Conservation (phyloP, 2,329 filamentous ascomycete species). For the Plenodomus biglobosus region DNA sequence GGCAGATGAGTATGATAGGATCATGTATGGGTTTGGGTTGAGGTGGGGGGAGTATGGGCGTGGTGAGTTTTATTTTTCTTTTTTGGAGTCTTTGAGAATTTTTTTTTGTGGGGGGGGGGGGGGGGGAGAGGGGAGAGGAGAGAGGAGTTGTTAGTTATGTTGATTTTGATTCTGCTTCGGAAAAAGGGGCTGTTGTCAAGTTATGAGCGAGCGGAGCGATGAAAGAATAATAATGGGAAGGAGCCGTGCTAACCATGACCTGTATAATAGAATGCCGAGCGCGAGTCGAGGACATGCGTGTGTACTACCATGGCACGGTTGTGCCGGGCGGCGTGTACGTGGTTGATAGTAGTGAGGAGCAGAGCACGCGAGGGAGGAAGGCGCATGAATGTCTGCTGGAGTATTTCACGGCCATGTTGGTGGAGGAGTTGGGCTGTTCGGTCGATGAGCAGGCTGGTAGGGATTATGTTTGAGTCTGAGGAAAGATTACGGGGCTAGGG, state of each 20-base stretch:
- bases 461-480: not conserved
- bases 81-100: no score
- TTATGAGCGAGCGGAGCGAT: no score
- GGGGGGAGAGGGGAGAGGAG: no score
- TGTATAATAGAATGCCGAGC: conserved; percentile 4
- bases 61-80: not conserved
- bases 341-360: conserved; percentile 4
- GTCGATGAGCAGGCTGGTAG: not conserved
- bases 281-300: not conserved
- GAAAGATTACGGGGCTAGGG: no score
- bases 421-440: conserved; percentile 1
- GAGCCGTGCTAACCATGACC: no score
- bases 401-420: conserved; percentile 1
- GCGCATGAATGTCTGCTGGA: conserved; percentile 4
- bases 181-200: no score
- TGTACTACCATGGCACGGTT: conserved; percentile 2
- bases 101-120: no score
- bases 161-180: no score
- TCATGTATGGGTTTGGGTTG: conserved; percentile 3
- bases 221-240: no score
- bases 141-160: not conserved
- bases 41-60: conserved; percentile 1
- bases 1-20: not conserved
- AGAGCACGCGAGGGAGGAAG: not conserved
- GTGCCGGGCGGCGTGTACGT: conserved; percentile 4